Base-by-base conservation (phyloP, 1,284 basidiomycete species). In the Sanghuangporus sanghuang region DNA sequence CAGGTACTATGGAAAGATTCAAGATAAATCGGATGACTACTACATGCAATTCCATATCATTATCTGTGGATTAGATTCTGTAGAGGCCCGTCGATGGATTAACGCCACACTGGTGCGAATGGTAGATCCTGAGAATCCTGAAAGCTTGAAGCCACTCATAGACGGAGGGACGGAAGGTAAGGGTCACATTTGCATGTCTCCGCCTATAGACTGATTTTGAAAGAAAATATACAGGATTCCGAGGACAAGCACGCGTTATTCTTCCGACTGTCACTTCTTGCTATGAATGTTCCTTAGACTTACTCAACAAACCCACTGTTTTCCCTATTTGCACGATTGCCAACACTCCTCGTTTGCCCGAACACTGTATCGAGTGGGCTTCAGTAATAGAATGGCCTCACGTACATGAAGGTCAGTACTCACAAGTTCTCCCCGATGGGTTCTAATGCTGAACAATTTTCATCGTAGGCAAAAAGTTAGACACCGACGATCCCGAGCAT, bases 341-440 rank as follows among this genome's bases (percentile, higher is more conserved):
- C 63, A 99, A 99, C 72, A 99, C 97, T 0, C 97, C 97, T 16
- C 90, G 97, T 63, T 80, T 99, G 38, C 97, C 97, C 2, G 97
- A 99, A 74, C 97, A 99, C 73, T 99, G 97, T 73, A 98, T 99
- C 72, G 97, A 99, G 76, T 99, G 97, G 96, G 97, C 97, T 0
- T 96, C 93, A 55, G 96, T 99, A n/a, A 81, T 99, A 40, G 96
- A 99, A 76, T 99, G 97, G 97, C 96, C 96, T 3, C 86, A 87
- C 40, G 86, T 95, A 1, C 89, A 92, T 70, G 92, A 90, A 74
- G 93, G 95, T 94, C 62, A 63, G 79, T 67, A n/a, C 21, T 40
- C 32, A 54, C 32, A 58, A 14, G 35, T 32, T 55, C 46, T 36
- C 32, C 59, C 53, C 46, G 59, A 8, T 49, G 50, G 23, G 16